Conservation (phyloP, 31 red algal species). For the Endocladia muricata region DNA sequence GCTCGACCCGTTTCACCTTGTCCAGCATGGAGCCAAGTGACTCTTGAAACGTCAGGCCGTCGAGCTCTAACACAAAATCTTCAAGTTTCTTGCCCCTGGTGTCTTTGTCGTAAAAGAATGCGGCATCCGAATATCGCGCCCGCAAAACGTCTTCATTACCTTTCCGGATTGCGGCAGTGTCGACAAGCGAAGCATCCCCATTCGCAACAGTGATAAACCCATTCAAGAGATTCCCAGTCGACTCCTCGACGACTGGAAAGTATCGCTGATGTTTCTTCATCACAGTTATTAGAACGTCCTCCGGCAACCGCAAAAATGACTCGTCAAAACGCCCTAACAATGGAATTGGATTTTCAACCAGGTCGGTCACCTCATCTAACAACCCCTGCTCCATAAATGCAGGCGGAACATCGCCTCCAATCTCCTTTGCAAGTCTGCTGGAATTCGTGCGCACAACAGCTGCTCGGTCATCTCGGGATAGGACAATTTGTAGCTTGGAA, state of each 20-base stretch:
- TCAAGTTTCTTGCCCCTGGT: conserved; percentile 62
- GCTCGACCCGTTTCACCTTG: conserved; percentile 75
- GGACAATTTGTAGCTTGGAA: conserved; percentile 42
- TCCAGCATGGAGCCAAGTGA: conserved; percentile 87
- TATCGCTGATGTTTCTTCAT: conserved; percentile 99
- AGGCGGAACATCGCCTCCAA: conserved; percentile 55
- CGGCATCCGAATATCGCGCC: conserved; percentile 90
- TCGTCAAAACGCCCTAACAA: conserved; percentile 77
- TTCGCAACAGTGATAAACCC: conserved; percentile 88
- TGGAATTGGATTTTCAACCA: conserved; percentile 83
- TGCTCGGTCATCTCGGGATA: conserved; percentile 34
- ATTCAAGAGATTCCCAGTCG: conserved; percentile 32
- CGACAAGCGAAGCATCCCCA: conserved; percentile 18
- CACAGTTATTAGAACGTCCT: conserved; percentile 84
- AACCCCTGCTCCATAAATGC: conserved; percentile 53
- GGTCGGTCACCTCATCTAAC: conserved; percentile 72
- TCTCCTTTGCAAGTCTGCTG: conserved; percentile 16
- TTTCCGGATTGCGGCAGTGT: conserved; percentile 59
- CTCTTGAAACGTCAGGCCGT: conserved; percentile 89
- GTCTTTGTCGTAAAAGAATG: conserved; percentile 95
- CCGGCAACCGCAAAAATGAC: conserved; percentile 71
- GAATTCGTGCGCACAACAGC: conserved; percentile 43
- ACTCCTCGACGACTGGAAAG: conserved; percentile 73
- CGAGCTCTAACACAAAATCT: conserved; percentile 64
- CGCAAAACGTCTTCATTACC: conserved; percentile 95